Conservation (phyloP, 495 filamentous ascomycete species). For the Penicillium bovifimosum region DNA sequence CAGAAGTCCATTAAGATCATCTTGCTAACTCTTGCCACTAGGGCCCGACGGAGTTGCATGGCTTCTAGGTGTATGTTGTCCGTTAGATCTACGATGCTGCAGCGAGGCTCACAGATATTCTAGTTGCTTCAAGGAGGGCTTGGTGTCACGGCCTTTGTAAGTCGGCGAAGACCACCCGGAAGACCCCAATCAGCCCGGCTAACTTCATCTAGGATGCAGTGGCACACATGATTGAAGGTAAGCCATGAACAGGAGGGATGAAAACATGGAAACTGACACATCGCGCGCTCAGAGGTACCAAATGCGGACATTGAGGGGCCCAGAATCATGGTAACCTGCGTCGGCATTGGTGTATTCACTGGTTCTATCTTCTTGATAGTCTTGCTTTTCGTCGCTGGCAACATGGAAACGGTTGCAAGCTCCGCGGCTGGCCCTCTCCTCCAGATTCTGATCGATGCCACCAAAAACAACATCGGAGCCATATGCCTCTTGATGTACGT, state of each 20-base stretch:
- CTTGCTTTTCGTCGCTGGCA: constrained; percentile 55
- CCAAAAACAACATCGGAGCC: constrained; percentile 53
- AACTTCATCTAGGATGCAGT: constrained; percentile 41
- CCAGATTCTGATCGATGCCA: constrained; percentile 64
- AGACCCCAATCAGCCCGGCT: background rate
- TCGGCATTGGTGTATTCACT: constrained; percentile 60
- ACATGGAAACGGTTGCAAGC: constrained; percentile 49
- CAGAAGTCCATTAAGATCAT: background rate
- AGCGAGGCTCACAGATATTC: constrained; percentile 1
- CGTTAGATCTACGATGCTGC: background rate
- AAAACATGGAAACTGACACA: constrained; percentile 3
- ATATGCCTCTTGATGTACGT: constrained; percentile 60
- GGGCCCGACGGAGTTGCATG: constrained; percentile 57
- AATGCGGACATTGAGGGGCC: constrained; percentile 57
- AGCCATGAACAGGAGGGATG: background rate
- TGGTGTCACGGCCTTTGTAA: constrained; percentile 53
- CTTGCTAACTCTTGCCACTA: constrained; percentile 18
- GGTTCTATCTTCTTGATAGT: constrained; percentile 61
- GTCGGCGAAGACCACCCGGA: background rate
- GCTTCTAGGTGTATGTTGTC: constrained; percentile 43
- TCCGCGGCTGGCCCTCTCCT: constrained; percentile 58
- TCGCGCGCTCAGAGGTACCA: constrained; percentile 51
- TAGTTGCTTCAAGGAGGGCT: constrained; percentile 52
- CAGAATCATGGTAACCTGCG: constrained; percentile 65
- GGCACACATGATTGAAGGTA: constrained; percentile 40